A percentile compares a stretch with the other conserved stretches of the same genome.
Conservation (phyloP, 2,329 filamentous ascomycete species). For the Fusarium sp. region DNA sequence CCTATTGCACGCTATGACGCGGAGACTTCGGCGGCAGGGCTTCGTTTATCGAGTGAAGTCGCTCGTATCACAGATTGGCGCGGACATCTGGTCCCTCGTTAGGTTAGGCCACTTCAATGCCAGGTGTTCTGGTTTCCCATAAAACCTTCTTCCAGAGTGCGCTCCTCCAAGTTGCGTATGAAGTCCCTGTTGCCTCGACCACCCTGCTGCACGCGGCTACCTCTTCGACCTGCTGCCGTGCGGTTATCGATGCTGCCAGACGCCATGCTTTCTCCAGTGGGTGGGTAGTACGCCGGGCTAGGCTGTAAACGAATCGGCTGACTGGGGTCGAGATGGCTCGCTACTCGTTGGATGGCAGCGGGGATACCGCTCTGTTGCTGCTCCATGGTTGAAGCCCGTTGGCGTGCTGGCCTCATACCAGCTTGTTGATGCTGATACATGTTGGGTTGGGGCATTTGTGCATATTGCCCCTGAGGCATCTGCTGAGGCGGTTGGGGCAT, state of each 20-base stretch:
- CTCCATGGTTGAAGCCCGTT: constrained; percentile 96
- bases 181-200: constrained; percentile 80
- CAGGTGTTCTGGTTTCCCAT: constrained; percentile 71
- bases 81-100: constrained; percentile 29
- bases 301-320: constrained; percentile 94
- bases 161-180: constrained; percentile 92
- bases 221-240: constrained; percentile 72
- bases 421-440: constrained; percentile 74
- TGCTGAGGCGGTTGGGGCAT: constrained; percentile 74
- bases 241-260: constrained; percentile 62
- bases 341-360: constrained; percentile 90
- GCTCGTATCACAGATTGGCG: constrained; percentile 26
- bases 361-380: constrained; percentile 94
- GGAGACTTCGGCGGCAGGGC: constrained; percentile 1
- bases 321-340: constrained; percentile 93
- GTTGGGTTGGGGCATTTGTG: constrained; percentile 57
- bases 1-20: constrained; percentile 15
- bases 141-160: constrained; percentile 92
- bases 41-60: constrained; percentile 12
- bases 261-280: constrained; percentile 83
- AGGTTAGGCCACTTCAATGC: constrained; percentile 64
- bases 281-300: constrained; percentile 96
- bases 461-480: constrained; percentile 72
- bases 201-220: constrained; percentile 74
- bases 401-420: constrained; percentile 76